Evolutionary conservation across 2,329 filamentous ascomycete species (phyloP), one percentile per base, ranked within the genome.

Genomic region (Camillea tinctor): DNA sequence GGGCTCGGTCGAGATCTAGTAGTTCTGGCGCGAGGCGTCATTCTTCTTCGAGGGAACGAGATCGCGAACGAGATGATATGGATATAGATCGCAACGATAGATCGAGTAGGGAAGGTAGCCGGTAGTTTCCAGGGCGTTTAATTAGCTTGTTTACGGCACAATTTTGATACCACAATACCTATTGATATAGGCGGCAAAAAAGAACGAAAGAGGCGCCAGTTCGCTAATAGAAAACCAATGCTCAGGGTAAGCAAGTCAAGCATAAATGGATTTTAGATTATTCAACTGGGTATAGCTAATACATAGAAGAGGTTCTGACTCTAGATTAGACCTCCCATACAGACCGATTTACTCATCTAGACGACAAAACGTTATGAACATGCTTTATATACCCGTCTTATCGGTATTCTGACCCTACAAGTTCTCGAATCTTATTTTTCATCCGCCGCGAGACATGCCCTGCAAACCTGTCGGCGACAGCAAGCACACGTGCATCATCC

Each of bases 401-500:
- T 44, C n/a, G 36, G 36, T 44, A 44, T 15, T 44, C 13, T 15
- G 36, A 44, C 6, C 13, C 17, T 5, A 6, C 24, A 48, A 52
- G 17, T 11, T 30, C 51, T 30, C 48, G 40, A 24, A 64, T 50
- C 20, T 20, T 24, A 11, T 44, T n/a, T 8, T 57, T 48, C 56
- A 50, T 56, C 22, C 57, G 60, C 36, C 57, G 36, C 15, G 62
- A 64, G 13, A 70, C 49, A 21, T 63, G 61, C 4, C 52, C 67
- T 55, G 76, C 65, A 17, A 74, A 56, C 21, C 69, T 65, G 57
- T 79, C 77, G 5, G 88, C 89, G 59, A 87, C 78, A 1, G 77
- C 73, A 4, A 93, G 77, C 22, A 93, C 76, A 48, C 85, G 75
- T 20, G 80, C 78, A 72, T 95, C 91, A 69, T 92, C 87, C 74